A percentile compares a stretch with the other conserved stretches of the same genome.
Evolutionary conservation across 768 basidiomycete species (phyloP).

Genomic region (Ramaria sp.): DNA sequence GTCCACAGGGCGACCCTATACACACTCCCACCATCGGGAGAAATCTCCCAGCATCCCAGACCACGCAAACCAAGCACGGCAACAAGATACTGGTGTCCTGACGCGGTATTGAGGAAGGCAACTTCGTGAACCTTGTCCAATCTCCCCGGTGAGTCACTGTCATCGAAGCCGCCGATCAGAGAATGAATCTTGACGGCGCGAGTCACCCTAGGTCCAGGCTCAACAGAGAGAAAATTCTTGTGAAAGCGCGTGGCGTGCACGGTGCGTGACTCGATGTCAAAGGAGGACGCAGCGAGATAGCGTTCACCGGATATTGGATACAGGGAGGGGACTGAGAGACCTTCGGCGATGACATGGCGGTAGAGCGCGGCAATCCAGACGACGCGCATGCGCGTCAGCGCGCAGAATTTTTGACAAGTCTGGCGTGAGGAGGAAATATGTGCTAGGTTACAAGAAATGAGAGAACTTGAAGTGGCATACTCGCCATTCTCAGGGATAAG

Average conservation of each 20-base stretch:
- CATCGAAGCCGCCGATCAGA: background rate
- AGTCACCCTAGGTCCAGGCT: slow-evolving; percentile 13
- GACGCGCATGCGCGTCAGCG: slow-evolving; percentile 25
- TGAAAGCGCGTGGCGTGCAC: slow-evolving; percentile 25
- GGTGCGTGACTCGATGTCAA: slow-evolving; percentile 23
- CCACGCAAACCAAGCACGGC: slow-evolving; percentile 17
- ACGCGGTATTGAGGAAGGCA: background rate
- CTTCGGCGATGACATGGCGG: slow-evolving; percentile 22
- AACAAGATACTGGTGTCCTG: slow-evolving; percentile 22
- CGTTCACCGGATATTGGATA: slow-evolving; percentile 1
- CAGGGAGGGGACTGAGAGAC: slow-evolving; percentile 23
- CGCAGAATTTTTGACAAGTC: slow-evolving; percentile 21
- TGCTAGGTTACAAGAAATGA: background rate
- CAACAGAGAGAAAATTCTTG: slow-evolving; percentile 23
- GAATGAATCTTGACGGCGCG: slow-evolving; percentile 11
- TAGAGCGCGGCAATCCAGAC: slow-evolving; percentile 26
- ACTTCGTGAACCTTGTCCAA: background rate
- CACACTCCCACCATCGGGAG: slow-evolving; percentile 22
- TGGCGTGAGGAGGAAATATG: slow-evolving; percentile 8
- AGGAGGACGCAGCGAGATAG: slow-evolving; percentile 14
- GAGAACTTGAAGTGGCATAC: background rate
- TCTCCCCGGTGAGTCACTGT: background rate
- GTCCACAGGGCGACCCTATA: slow-evolving; percentile 22
- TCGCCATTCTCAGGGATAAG: background rate
- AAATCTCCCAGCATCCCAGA: slow-evolving; percentile 26